Base-by-base conservation (phyloP, 768 basidiomycete species). In the Rhizopogon rudus region DNA sequence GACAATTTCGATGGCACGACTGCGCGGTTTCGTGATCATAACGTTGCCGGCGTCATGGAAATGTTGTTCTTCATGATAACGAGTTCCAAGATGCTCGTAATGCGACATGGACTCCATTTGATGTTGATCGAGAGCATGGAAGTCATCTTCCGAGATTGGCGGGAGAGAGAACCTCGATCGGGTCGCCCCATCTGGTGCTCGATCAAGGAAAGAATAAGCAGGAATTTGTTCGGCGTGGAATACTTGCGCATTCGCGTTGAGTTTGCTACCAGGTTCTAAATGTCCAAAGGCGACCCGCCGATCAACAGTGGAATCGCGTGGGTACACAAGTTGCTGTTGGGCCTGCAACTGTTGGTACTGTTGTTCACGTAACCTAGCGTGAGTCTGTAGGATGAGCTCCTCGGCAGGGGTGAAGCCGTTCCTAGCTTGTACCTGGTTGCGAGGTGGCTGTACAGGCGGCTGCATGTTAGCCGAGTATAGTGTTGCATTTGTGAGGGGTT, bases 341-440 rank as follows among this genome's bases (percentile, higher is more conserved):
- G 55, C 43, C 25, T 61, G 60, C 9, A 60, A 29, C 29, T 63
- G 67, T 35, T 67, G 63, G 22, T 43, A 61, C 57, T 58, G 60
- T 25, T 54, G 53, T 17, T 54, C 46, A 17, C 50, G 54, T 54
- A 43, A 39, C 54, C 60, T 54, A 35, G 68, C 77, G 73, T 68
- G 84, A 57, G 68, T 82, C 53, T 77, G 84, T 64, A 89, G 78
- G 49, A 88, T 81, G 57, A 81, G 78, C 66, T 86, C 81, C 64
- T 89, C 87, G 0, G 86, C 75, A 2, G 84, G 74, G 0, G 87
- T 89, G 59, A 83, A 89, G 2, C 87, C 87, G 1, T 79, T 75
- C 31, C 71, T 68, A 6, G 77, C 72, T 40, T 75, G 75, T 14
- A 66, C 46, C 43, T 72, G 69, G 7, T 61, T 59, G 13, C 68